These are phyloP conservation scores for Sodiomyces alkalinus DNA, from an alignment of 2,329 filamentous ascomycete genomes.

Conservation along the genomic window DNA sequence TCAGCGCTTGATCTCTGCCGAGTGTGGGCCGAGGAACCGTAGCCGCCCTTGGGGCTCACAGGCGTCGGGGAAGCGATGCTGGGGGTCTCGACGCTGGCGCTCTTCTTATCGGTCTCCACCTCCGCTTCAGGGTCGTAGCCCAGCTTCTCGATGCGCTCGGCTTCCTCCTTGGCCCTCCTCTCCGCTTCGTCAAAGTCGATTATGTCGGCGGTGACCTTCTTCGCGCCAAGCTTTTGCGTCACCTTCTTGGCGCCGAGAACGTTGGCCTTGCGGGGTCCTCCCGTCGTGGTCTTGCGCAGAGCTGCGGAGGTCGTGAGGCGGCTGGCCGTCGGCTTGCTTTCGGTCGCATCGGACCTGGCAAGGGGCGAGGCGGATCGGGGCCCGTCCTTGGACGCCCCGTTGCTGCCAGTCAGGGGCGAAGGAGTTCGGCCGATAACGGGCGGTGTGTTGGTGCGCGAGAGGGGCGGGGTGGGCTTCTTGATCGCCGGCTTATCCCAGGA, in stretches of 20 bases:
- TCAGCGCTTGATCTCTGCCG: slow-evolving; percentile 58
- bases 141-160: slow-evolving; percentile 85
- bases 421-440: slow-evolving; percentile 64
- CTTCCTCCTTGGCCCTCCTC: slow-evolving; percentile 93
- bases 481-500: slow-evolving; percentile 98
- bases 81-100: slow-evolving; percentile 37
- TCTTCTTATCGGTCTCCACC: slow-evolving; percentile 30
- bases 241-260: slow-evolving; percentile 77
- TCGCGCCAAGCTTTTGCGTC: slow-evolving; percentile 76
- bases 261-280: slow-evolving; percentile 63
- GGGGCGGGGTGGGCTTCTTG: slow-evolving; percentile 87
- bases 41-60: slow-evolving; percentile 49
- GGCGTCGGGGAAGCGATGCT: slow-evolving; percentile 61
- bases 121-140: slow-evolving; percentile 92
- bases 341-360: slow-evolving; percentile 38
- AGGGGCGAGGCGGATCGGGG: slow-evolving; percentile 77
- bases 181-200: slow-evolving; percentile 98
- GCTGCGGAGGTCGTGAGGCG: slow-evolving; percentile 64
- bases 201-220: slow-evolving; percentile 67
- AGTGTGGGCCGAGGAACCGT: slow-evolving; percentile 42
- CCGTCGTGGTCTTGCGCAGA: slow-evolving; percentile 58
- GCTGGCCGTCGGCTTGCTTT: slow-evolving; percentile 45
- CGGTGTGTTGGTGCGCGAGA: slow-evolving; percentile 79
- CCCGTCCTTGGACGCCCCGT: slow-evolving; percentile 53
- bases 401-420: slow-evolving; percentile 76